phyloP scores from a whole-genome alignment of 257 asterid species.

The Solanum chiquidenum region DNA sequence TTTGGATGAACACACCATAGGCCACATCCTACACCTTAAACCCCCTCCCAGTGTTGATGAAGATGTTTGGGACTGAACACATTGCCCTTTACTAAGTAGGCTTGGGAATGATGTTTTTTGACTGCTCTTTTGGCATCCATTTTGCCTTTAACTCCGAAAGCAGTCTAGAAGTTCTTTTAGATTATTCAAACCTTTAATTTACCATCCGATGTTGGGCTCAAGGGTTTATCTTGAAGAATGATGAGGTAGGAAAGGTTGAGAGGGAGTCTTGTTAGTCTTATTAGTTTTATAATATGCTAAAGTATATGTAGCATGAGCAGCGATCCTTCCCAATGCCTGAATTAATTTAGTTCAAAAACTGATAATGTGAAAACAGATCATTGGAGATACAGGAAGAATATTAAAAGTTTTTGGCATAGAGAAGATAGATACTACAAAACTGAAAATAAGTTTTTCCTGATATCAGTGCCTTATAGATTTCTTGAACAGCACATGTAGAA shows the following conservation, averaged over 20 bases:
- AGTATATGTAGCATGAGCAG: background rate
- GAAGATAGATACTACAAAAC: background rate
- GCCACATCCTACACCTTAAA: background rate
- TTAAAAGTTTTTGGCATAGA: background rate
- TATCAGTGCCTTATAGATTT: background rate
- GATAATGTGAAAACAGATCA: background rate
- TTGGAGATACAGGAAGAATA: background rate
- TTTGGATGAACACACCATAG: background rate
- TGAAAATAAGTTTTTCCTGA: background rate
- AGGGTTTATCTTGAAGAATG: background rate
- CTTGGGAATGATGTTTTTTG: background rate
- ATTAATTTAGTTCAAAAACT: background rate
- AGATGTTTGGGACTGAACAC: background rate
- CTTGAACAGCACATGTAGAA: background rate
- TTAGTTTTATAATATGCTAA: background rate
- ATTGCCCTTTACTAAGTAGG: background rate
- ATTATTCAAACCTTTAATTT: background rate
- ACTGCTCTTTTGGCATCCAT: background rate
- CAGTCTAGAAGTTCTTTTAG: background rate
- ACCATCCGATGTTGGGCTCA: background rate
- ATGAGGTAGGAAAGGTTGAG: background rate
- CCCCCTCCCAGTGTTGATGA: background rate
- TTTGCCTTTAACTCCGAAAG: background rate
- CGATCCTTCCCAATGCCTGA: background rate
- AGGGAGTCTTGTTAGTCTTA: background rate